Conservation (phyloP, 2,329 filamentous ascomycete genomes). For the Colletotrichum eremochloae region DNA sequence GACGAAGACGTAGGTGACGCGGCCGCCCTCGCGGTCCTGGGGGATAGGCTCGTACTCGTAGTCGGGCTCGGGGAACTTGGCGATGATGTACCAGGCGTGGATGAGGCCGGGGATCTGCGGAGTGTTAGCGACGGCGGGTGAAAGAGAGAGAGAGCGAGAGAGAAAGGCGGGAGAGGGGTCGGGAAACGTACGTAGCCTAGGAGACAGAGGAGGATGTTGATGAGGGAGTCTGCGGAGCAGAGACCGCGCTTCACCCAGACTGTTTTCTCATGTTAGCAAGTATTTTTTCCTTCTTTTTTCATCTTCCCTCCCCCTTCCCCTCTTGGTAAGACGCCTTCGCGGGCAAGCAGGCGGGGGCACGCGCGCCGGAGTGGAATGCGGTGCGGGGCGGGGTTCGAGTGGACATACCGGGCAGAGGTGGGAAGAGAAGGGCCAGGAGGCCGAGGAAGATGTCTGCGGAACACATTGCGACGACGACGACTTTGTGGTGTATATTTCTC, state of each 20-base stretch:
- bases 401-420: conserved; percentile 72
- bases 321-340: background rate
- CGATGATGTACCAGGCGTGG: conserved; percentile 98
- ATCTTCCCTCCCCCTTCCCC: no score
- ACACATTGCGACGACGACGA: conserved; percentile 61
- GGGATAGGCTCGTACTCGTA: conserved; percentile 77
- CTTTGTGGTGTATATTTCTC: background rate
- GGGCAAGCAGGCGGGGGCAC: no score
- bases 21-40: conserved; percentile 66
- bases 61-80: conserved; percentile 83
- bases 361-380: background rate
- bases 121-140: conserved; percentile 50
- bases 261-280: conserved; percentile 50
- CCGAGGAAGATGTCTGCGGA: conserved; percentile 73
- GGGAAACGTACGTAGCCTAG: conserved; percentile 71
- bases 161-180: background rate
- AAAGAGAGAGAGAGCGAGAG: background rate
- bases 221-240: conserved; percentile 91
- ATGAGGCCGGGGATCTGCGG: conserved; percentile 83
- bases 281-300: background rate
- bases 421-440: conserved; percentile 74
- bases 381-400: background rate
- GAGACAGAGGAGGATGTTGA: conserved; percentile 92
- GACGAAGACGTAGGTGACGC: conserved; percentile 85
- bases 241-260: conserved; percentile 98